Evolutionary conservation across 495 filamentous ascomycete genomes (phyloP), one percentile per base, ranked within the genome.

Genomic region (Xylaria flabelliformis): DNA sequence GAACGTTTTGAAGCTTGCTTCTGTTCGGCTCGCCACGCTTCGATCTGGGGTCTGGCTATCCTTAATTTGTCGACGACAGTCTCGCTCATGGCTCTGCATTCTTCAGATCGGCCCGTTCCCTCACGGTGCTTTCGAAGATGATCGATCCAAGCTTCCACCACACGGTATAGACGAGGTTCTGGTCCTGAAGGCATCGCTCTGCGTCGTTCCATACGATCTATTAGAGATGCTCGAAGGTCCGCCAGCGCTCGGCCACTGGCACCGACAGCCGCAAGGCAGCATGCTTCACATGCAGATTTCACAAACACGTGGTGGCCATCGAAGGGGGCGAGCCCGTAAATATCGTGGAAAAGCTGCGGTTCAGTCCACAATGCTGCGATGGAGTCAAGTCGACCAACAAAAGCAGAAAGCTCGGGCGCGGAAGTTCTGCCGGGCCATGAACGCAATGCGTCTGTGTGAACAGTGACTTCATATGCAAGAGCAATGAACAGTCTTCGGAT

Each of bases 131-230:
- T 62, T 39, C 63, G 55, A 10, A 72, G 71, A 8, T 77, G 72
- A 26, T 71, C 61, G 36, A 85, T 82, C 85, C 85, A 87, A 13
- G 72, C 74, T n/a, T 82, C 79, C 10, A 87, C 75, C 15, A 84
- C 65, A 50, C 73, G 72, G 39, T 74, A 39, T 34, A 86, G 46
- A 41, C 78, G 72, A 64, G 84, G 80, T 41, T 67, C 34, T 15
- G 51, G 41, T 1, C 39, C 50, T 12, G 53, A 34, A 24, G 17
- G 53, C n/a, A 61, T 17, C 26, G n/a, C 42, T 1, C n/a, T 19
- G 0, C 75, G 64, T 8, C 73, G 72, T 66, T 79, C 80, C 29
- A 64, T 59, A 15, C 84, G 76, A 36, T 82, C 79, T 7, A 80
- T 4, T 50, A 85, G 69, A 32, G 77, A 77, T 6, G 81, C 75